phyloP scores from a whole-genome alignment of 2,329 filamentous ascomycete species.

The Waltergamsia citrina region DNA sequence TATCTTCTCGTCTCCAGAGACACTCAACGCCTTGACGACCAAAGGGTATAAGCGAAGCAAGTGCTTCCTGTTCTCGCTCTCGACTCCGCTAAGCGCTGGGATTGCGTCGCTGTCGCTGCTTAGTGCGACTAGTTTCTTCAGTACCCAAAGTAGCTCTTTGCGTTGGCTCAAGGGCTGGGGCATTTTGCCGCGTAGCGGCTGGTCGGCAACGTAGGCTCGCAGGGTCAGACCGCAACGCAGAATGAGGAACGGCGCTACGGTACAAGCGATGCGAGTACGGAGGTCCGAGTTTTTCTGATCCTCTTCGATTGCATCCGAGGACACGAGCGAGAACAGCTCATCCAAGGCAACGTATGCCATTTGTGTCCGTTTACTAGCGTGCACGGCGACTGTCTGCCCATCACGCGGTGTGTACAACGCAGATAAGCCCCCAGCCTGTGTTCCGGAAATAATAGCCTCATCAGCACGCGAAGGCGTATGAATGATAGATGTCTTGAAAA shows the following conservation, averaged over 20 bases:
- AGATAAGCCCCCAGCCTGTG: constrained; percentile 39
- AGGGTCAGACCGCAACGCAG: constrained; percentile 71
- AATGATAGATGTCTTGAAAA: constrained; percentile 78
- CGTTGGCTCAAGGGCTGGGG: constrained; percentile 78
- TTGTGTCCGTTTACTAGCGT: constrained; percentile 52
- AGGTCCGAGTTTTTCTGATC: constrained; percentile 18
- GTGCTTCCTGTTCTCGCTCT: constrained; percentile 59
- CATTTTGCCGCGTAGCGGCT: constrained; percentile 80
- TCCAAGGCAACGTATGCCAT: constrained; percentile 77
- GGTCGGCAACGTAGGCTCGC: constrained; percentile 82
- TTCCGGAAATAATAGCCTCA: constrained; percentile 39
- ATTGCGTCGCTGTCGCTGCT: constrained; percentile 63
- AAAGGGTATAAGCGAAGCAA: constrained; percentile 74
- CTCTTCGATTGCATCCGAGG: constrained; percentile 22
- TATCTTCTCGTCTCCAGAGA: constrained; percentile 51
- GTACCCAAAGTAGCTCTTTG: constrained; percentile 65
- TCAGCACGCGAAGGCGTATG: constrained; percentile 53
- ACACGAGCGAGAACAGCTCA: constrained; percentile 64
- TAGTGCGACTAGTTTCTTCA: constrained; percentile 57
- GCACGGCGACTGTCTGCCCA: constrained; percentile 63
- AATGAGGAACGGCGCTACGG: constrained; percentile 72
- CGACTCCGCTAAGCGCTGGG: constrained; percentile 39
- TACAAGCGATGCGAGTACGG: constrained; percentile 57
- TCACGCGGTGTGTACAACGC: constrained; percentile 53
- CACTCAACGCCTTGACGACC: constrained; percentile 51